Evolutionary conservation across 2,329 filamentous ascomycete species (phyloP).

Genomic region (Fusarium nygamai): DNA sequence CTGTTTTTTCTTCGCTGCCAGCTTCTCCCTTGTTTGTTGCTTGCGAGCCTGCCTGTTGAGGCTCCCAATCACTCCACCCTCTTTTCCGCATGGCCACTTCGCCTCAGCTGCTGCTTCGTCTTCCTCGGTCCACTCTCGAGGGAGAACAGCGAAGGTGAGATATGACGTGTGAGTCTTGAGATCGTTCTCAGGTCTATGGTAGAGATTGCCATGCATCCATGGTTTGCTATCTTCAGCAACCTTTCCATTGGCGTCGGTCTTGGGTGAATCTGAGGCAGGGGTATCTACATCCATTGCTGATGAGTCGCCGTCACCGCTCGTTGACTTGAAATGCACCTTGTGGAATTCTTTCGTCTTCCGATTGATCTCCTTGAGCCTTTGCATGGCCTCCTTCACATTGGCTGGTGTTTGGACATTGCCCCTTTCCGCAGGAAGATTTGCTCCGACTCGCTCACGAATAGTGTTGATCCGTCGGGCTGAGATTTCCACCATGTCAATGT

Average conservation of each 20-base stretch:
- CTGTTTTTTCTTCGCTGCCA: conserved; percentile 58
- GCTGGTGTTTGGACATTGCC: conserved; percentile 76
- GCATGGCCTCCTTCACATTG: conserved; percentile 82
- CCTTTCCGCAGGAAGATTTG: conserved; percentile 71
- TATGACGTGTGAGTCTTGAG: conserved; percentile 98
- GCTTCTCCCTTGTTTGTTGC: conserved; percentile 64
- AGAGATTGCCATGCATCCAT: conserved; percentile 80
- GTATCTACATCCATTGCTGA: conserved; percentile 56
- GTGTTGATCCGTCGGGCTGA: conserved; percentile 82
- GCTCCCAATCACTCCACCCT: conserved; percentile 62
- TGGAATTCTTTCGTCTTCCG: conserved; percentile 74
- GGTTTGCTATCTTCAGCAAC: conserved; percentile 54
- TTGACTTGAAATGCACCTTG: conserved; percentile 44
- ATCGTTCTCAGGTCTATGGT: conserved; percentile 85
- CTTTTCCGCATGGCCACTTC: conserved; percentile 70
- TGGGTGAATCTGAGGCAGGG: conserved; percentile 41
- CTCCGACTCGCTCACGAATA: conserved; percentile 80
- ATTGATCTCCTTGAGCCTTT: conserved; percentile 78
- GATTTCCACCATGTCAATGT: conserved; percentile 94
- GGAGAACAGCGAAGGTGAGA: conserved; percentile 89
- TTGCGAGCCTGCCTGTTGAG: conserved; percentile 65
- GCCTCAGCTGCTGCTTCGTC: conserved; percentile 77
- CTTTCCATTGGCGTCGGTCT: conserved; percentile 41
- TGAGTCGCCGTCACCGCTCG: conserved; percentile 38
- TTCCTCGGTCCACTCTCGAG: conserved; percentile 84